Evolutionary conservation across 1,284 basidiomycete genomes (phyloP), one percentile per base, ranked within the genome.

Genomic region (Pholiota adiposa): DNA sequence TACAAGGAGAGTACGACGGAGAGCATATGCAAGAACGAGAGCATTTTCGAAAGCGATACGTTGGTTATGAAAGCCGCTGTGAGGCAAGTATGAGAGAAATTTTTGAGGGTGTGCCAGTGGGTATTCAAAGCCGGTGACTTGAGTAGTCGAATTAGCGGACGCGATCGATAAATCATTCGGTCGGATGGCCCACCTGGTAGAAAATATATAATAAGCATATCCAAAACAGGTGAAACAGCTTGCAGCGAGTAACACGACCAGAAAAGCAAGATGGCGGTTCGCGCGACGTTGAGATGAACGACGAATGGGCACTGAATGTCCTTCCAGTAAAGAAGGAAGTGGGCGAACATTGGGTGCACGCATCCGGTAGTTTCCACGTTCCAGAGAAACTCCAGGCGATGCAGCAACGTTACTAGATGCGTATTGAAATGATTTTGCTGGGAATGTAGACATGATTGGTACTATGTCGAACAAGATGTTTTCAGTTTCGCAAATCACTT

Each of bases 31-130:
- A 54, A 93, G 80, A 12, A 87, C 79, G 31, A 93, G 80, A 11
- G 90, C 90, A 66, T 94, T 94, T 72, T 93, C 89, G 61, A 94
- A 80, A 25, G 89, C 87, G 62, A 94, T 92, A 36, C 91, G 86
- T 74, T 94, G 91, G 71, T 93, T 94, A 73, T 93, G 90, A 64
- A 91, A 89, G 2, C 91, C 90, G 63, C 87, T 89, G 67, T 92
- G 90, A n/a, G 89, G 88, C 29, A 92, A 76, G 65, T 90, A 90
- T 21, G 87, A 75, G 18, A 90, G 73, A 66, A 79, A 90, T 57
- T 72, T 79, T 56, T 76, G 74, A 8, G 70, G 63, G 3, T 65
- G 64, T 46, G 75, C 63, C 29, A 55, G 38, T 11, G 23, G 38
- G n/a, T 18, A 16, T 33, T 62, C 48, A 62, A 52, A 63, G 41